Evolutionary conservation across 257 asterid genomes (phyloP).

Genomic region (Solanum chilense): DNA sequence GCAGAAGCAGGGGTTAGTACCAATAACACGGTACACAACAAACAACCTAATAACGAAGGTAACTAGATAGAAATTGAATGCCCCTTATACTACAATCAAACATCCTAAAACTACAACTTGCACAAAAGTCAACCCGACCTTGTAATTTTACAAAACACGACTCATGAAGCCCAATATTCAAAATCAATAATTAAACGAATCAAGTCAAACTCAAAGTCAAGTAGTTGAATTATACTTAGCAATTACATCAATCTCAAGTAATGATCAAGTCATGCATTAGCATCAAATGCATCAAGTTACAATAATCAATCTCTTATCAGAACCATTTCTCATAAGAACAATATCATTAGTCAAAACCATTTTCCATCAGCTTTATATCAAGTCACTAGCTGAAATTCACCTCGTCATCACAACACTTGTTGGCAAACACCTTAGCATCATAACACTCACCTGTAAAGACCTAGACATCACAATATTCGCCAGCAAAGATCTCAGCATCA

Average conservation of each 20-base stretch:
- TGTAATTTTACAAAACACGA: no score
- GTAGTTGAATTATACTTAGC: neutral
- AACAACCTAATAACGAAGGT: neutral
- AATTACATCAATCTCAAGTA: neutral
- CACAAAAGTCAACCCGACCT: neutral
- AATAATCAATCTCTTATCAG: neutral
- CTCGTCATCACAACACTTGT: neutral
- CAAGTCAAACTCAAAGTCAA: neutral
- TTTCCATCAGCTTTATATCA: neutral
- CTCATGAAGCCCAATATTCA: neutral
- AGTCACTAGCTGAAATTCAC: neutral
- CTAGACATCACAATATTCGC: neutral
- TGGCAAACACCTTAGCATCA: neutral
- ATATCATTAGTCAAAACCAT: neutral
- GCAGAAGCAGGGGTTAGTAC: neutral
- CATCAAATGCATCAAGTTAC: neutral
- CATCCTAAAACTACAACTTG: neutral
- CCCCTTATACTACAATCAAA: neutral
- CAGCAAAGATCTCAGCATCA: neutral
- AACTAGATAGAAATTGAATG: neutral
- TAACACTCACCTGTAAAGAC: neutral
- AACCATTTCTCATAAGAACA: neutral
- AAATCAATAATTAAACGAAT: neutral
- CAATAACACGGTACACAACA: neutral
- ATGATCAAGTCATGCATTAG: neutral